Base-by-base conservation (phyloP, 2,329 filamentous ascomycete species). In the Aureobasidium sp. region DNA sequence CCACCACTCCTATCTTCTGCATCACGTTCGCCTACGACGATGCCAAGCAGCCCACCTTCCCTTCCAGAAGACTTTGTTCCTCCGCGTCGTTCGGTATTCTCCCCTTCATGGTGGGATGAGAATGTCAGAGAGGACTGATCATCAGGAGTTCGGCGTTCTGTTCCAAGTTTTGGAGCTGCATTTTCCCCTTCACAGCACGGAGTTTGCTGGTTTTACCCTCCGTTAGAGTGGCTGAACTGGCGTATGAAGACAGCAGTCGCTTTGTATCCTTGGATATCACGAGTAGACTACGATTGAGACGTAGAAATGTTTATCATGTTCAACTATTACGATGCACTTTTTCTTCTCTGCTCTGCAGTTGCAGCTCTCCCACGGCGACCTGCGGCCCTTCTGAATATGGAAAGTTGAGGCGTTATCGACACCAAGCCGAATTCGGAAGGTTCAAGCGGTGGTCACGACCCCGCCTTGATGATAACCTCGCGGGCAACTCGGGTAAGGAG, bases 231-330 rank as follows among this genome's bases (percentile, higher is more conserved):
- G n/a, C 15, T 10, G 27, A 26, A 12, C 2, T 15, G 10, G 26
- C n/a, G 10, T 37, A n/a, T 2, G 10, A 36, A 44, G 32, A 34
- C 15, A 39, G 20, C 55, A 59, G 20, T 29, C 17, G 39, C 29
- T 46, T n/a, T 23, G 29, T 17, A 41, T 59, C 23, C 23, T 48
- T 37, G 32, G 17, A 59, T 50, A 23, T 41, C 17, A 59, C 34
- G 56, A 59, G 23, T 59, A 50, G 56, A 41, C 56, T 44, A 56
- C 52, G 52, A 56, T 44, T 44, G 17, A 23, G 10, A 44, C 52
- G 52, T 56, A 56, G n/a, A 56, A 12, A 56, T 56, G 52, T 37
- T 42, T 44, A 56, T 56, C 52, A 56, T 13, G 52, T 44, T 56
- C 52, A 44, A 56, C 17, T 32, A 34, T 23, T 23, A 20, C 41